phyloP scores from a whole-genome alignment of 2,329 filamentous ascomycete species.

The Metarhizium guizhouense region DNA sequence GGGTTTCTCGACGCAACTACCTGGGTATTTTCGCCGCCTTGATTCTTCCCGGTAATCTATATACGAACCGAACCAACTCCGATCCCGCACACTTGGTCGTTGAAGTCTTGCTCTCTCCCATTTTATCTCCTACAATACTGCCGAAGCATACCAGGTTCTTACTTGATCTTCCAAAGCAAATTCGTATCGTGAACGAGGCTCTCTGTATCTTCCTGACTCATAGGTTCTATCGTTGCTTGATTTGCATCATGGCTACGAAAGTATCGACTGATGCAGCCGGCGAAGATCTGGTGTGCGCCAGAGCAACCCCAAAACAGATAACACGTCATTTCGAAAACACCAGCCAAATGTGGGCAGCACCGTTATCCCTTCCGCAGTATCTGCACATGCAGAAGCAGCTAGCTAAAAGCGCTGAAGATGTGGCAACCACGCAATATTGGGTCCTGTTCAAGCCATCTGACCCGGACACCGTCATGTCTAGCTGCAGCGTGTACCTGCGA shows the following conservation, averaged over 20 bases:
- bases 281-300: constrained; percentile 10
- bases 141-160: background rate
- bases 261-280: background rate
- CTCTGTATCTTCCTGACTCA: background rate
- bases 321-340: constrained; percentile 12
- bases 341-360: constrained; percentile 10
- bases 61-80: background rate
- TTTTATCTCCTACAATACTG: background rate
- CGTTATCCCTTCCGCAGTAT: constrained; percentile 9
- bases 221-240: background rate
- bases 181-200: background rate
- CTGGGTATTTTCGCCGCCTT: too few species aligned
- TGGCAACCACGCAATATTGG: constrained; percentile 16
- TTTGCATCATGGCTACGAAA: background rate
- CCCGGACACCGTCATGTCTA: constrained; percentile 21
- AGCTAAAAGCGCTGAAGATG: background rate
- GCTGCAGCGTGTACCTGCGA: constrained; percentile 22
- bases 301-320: constrained; percentile 7
- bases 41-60: too few species aligned
- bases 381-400: constrained; percentile 10
- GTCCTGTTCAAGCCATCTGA: constrained; percentile 19
- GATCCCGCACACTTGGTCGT: background rate
- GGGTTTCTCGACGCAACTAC: too few species aligned
- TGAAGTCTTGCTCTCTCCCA: background rate
- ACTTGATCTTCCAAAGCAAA: background rate